These are phyloP conservation scores for Clavispora vitiphila DNA, from an alignment of 805 yeast species.

Conservation along the genomic window DNA sequence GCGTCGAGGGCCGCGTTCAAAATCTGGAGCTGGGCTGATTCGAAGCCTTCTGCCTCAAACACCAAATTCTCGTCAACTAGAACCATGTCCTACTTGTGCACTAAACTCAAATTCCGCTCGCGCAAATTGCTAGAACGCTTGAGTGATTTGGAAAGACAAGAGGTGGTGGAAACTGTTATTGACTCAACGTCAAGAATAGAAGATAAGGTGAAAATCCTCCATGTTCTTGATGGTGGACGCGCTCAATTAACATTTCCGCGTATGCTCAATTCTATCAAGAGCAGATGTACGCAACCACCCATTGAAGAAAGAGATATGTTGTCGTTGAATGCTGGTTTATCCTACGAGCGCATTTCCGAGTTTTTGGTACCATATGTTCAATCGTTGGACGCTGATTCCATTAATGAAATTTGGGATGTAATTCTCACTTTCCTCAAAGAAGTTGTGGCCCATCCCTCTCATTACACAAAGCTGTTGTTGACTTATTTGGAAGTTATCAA, in stretches of 20 bases:
- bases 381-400: conserved; percentile 67
- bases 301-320: conserved; percentile 36
- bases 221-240: conserved; percentile 78
- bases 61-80: conserved; percentile 15
- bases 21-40: conserved; percentile 71
- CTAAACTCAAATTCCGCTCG: conserved; percentile 62
- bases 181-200: conserved; percentile 20
- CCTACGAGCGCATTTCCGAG: conserved; percentile 39
- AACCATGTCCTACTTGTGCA: conserved; percentile 40
- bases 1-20: conserved; percentile 50
- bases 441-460: conserved; percentile 40
- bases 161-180: conserved; percentile 65
- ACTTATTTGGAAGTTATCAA: conserved; percentile 49
- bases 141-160: conserved; percentile 65
- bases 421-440: conserved; percentile 58
- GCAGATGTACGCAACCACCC: conserved; percentile 38
- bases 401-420: conserved; percentile 73
- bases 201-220: conserved; percentile 51
- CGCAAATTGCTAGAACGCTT: conserved; percentile 60
- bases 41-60: conserved; percentile 13
- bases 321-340: conserved; percentile 42
- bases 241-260: conserved; percentile 70
- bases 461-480: conserved; percentile 48
- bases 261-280: conserved; percentile 50
- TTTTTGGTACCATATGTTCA: conserved; percentile 59